A percentile compares a stretch with the other conserved stretches of the same genome.
Evolutionary conservation across 257 asterid genomes (phyloP).

Genomic region (Nicotiana tomentosiformis): DNA sequence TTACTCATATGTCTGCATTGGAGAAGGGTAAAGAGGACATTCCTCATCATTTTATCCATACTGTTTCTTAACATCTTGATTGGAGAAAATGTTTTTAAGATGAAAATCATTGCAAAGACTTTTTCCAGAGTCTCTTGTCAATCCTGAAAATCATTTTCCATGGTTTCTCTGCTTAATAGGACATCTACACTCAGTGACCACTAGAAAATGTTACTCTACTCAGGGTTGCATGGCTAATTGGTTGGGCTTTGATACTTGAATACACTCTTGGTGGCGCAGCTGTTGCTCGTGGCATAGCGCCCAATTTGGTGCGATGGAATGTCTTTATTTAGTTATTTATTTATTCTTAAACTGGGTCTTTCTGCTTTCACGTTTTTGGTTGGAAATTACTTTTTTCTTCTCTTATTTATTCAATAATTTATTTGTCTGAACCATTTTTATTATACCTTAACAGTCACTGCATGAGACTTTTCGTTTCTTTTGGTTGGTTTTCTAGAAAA

Average conservation of each 20-base stretch:
- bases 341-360: neutral
- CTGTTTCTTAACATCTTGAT: neutral
- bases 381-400: neutral
- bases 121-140: too few species aligned
- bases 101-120: too few species aligned
- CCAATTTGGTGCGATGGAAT: conserved; percentile 60
- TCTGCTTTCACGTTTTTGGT: neutral
- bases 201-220: neutral
- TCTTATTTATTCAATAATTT: neutral
- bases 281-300: conserved; percentile 97
- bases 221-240: conserved; percentile 97
- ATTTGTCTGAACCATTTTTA: neutral
- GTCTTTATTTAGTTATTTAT: neutral
- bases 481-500: too few species aligned
- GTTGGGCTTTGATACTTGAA: conserved; percentile 94
- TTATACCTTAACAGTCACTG: neutral
- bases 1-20: conserved; percentile 81
- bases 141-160: too few species aligned
- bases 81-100: too few species aligned
- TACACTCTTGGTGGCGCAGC: conserved; percentile 98
- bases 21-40: conserved; percentile 60
- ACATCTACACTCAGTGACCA: too few species aligned
- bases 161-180: too few species aligned
- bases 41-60: neutral
- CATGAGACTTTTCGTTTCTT: neutral